Percentiles rank a stretch among this genome's conserved stretches.
These are phyloP conservation scores for Paratinospora sagittata DNA, from an alignment of 164 flowering plant genomes.

Conservation along the genomic window DNA sequence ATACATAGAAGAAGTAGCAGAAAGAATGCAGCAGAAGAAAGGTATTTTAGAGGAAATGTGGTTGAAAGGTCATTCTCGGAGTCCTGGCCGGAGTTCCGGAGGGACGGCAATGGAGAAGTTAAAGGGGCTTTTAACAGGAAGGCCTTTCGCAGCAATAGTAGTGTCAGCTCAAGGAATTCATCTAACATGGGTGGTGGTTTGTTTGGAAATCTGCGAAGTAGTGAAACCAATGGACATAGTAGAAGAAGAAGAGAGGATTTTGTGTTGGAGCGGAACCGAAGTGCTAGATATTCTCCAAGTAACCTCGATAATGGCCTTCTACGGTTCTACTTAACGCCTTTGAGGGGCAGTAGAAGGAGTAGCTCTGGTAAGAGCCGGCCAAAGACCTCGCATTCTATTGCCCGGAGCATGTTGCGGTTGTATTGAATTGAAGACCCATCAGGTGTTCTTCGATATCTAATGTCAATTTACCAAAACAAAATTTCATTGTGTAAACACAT, in stretches of 20 bases:
- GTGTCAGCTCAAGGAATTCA: constrained; percentile 66
- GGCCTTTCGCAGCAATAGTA: constrained; percentile 66
- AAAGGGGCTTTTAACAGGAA: constrained; percentile 39
- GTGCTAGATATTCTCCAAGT: constrained; percentile 50
- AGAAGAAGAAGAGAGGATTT: constrained; percentile 44
- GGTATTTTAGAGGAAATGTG: constrained; percentile 51
- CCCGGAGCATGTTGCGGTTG: constrained; percentile 68
- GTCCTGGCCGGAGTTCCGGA: constrained; percentile 80
- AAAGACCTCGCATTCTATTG: constrained; percentile 58
- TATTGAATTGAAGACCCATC: constrained; percentile 38
- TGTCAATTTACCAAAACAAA: constrained; percentile 12
- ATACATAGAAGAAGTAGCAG: constrained; percentile 51
- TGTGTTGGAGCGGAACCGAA: constrained; percentile 48
- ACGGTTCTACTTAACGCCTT: constrained; percentile 80
- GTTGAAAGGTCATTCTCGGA: constrained; percentile 80
- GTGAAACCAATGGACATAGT: constrained; percentile 36
- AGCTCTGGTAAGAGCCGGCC: constrained; percentile 49
- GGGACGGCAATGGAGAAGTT: constrained; percentile 37
- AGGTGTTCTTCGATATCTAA: constrained; percentile 15
- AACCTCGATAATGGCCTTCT: constrained; percentile 59
- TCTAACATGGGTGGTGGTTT: constrained; percentile 34
- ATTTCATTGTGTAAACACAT: constrained; percentile 13
- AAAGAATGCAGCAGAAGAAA: constrained; percentile 69
- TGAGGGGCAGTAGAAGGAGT: constrained; percentile 65
- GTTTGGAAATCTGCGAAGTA: constrained; percentile 30